Evolutionary conservation across 257 asterid genomes (phyloP).

Genomic region (Voacanga thouarsii): DNA sequence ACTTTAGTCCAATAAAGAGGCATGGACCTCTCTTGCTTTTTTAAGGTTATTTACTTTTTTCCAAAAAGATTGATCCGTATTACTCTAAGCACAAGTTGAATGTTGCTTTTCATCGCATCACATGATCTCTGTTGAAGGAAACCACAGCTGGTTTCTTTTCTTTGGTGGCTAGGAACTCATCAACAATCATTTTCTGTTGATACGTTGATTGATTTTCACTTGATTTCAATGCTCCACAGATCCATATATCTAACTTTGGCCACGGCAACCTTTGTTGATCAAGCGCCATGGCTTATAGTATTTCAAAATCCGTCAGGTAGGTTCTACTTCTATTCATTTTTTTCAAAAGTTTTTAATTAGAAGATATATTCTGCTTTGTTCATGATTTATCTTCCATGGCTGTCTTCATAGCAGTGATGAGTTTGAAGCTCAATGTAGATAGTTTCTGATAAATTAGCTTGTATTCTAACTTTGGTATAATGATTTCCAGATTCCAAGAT

Average conservation of each 20-base stretch:
- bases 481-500: slow-evolving; percentile 59
- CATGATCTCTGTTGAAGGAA: slow-evolving; percentile 52
- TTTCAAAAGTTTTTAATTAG: not conserved
- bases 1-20: slow-evolving; percentile 28
- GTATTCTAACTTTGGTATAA: slow-evolving; percentile 4
- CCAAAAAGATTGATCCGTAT: slow-evolving; percentile 3
- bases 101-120: slow-evolving; percentile 40
- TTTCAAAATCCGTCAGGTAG: slow-evolving; percentile 77
- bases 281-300: slow-evolving; percentile 54
- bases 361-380: not conserved
- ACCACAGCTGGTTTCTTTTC: slow-evolving; percentile 35
- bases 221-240: slow-evolving; percentile 32
- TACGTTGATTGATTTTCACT: slow-evolving; percentile 14
- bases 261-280: slow-evolving; percentile 24
- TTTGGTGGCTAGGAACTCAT: slow-evolving; percentile 35
- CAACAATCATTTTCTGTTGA: slow-evolving; percentile 31
- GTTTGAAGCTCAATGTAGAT: not conserved
- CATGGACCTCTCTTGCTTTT: not conserved
- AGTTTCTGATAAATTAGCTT: not conserved
- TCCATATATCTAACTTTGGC: slow-evolving; percentile 24
- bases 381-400: not conserved
- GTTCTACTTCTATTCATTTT: slow-evolving; percentile 8
- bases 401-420: not conserved
- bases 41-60: not conserved
- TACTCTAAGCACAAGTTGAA: slow-evolving; percentile 31